Conservation (phyloP, 169 alveolate species). For the Amoebophrya sp. region DNA sequence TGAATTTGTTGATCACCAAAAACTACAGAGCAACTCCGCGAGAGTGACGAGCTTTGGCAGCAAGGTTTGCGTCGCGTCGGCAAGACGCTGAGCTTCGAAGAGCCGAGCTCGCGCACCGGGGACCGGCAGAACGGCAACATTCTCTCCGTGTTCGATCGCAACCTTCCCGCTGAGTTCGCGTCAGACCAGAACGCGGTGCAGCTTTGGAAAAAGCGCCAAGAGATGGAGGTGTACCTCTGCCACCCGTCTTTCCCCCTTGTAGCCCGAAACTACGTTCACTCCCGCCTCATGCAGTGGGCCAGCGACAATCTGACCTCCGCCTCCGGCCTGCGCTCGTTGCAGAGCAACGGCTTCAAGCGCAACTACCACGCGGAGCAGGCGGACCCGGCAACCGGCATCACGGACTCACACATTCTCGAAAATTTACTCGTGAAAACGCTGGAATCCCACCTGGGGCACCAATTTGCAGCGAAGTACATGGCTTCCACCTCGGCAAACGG, state of each 20-base stretch:
- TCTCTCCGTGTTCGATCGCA: neutral
- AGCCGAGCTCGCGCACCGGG: neutral
- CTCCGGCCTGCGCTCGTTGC: too few species aligned
- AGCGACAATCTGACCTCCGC: too few species aligned
- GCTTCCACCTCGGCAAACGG: neutral
- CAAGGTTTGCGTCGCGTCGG: neutral
- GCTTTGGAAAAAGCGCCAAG: neutral
- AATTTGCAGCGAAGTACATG: neutral
- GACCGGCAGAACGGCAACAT: neutral
- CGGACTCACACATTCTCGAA: neutral
- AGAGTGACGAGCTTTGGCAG: neutral
- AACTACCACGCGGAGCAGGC: neutral
- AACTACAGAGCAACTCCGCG: constrained; percentile 24
- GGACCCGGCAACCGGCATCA: neutral
- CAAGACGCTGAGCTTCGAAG: neutral
- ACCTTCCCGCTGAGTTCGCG: neutral
- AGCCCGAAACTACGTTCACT: neutral
- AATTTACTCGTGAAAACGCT: neutral
- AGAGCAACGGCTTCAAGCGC: neutral
- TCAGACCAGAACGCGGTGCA: neutral
- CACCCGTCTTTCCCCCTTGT: neutral
- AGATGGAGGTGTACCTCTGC: constrained; percentile 16
- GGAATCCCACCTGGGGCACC: neutral
- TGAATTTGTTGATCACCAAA: too few species aligned
- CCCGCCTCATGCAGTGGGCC: too few species aligned